A percentile compares a stretch with the other conserved stretches of the same genome.
phyloP scores from a whole-genome alignment of 140 eudicot genomes.

The Anethum foeniculum region DNA sequence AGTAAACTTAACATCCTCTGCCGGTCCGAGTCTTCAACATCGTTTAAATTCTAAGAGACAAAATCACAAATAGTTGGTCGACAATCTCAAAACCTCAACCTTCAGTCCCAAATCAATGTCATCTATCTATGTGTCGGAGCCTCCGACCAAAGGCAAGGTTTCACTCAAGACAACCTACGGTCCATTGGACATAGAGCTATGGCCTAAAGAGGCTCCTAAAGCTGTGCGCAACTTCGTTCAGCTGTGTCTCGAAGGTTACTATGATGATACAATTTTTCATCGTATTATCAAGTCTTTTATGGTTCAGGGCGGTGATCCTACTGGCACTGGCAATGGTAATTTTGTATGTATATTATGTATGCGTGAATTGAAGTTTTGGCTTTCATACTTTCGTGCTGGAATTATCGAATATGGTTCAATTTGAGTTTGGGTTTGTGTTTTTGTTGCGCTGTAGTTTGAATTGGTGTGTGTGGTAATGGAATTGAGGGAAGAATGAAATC shows the following conservation, averaged over 20 bases:
- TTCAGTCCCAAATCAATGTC: constrained; percentile 37
- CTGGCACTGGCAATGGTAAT: constrained; percentile 79
- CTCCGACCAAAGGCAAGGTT: constrained; percentile 92
- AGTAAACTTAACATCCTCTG: too few relatives aligned
- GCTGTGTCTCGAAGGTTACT: constrained; percentile 87
- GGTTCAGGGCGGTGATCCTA: constrained; percentile 94
- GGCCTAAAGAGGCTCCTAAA: constrained; percentile 98
- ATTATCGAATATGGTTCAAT: background rate
- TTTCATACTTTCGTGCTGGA: background rate
- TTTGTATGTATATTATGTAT: background rate
- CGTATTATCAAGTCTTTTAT: constrained; percentile 77
- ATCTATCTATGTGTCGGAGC: constrained; percentile 85
- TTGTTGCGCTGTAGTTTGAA: background rate
- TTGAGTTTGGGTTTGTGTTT: background rate
- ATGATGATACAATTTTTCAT: constrained; percentile 69
- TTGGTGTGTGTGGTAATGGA: background rate
- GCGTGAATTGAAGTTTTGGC: background rate
- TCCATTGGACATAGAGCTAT: constrained; percentile 77
- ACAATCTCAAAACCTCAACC: background rate
- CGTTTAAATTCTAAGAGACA: too few relatives aligned
- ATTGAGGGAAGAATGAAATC: background rate
- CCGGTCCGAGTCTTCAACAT: too few relatives aligned
- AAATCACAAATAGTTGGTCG: background rate
- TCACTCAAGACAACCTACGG: constrained; percentile 67
- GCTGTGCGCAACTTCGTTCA: constrained; percentile 92